Base-by-base conservation (phyloP, 2,329 filamentous ascomycete species). In the Colletotrichum melonis region DNA sequence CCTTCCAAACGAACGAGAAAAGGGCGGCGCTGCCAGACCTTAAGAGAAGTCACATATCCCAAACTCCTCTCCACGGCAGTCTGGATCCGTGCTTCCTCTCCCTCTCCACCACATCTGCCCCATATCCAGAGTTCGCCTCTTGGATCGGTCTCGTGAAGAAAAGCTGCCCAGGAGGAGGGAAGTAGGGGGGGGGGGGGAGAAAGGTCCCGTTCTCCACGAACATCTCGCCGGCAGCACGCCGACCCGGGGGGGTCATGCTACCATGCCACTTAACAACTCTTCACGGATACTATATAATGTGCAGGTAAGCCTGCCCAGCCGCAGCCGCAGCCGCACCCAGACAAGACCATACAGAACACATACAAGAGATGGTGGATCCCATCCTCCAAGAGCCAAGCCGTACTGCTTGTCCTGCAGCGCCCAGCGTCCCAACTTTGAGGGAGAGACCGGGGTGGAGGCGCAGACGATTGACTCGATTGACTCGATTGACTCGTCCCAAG, bases 401-500 rank as follows among this genome's bases (percentile, higher is more conserved):
- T n/a, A 19, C 8, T 49, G 42, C 42, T 49, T 38, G 42, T 49
- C 46, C n/a, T 64, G 22, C 28, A 28, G 28, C 54, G 63, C 63
- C 52, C 52, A 57, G 62, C 62, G 49, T 64, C 30, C 30, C 62
- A 56, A 35, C 30, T 46, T 30, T 35, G 32, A 16, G 49, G 42
- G 42, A 49, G 8, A 49, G 42, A 49, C 42, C 19, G 42, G 16
- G 42, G 42, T 49, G 7, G 42, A 49, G 42, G 42, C 2, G 42
- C 16, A n/a, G 22, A 7, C 38, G 65, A 59, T 73, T 57, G 70
- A 73, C 70, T 70, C 38, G 65, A 59, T 73, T 57, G 70, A 73
- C 70, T 70, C 38, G 69, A 59, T 73, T 57, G 70, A 73, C 70
- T 70, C 60, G 60, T 69, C 70, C 70, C 65, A 52, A 19, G 12